Percentiles rank a stretch among this genome's conserved stretches.
Evolutionary conservation across 1,139 yeast genomes (phyloP).

Genomic region (Hanseniaspora uvarum): DNA sequence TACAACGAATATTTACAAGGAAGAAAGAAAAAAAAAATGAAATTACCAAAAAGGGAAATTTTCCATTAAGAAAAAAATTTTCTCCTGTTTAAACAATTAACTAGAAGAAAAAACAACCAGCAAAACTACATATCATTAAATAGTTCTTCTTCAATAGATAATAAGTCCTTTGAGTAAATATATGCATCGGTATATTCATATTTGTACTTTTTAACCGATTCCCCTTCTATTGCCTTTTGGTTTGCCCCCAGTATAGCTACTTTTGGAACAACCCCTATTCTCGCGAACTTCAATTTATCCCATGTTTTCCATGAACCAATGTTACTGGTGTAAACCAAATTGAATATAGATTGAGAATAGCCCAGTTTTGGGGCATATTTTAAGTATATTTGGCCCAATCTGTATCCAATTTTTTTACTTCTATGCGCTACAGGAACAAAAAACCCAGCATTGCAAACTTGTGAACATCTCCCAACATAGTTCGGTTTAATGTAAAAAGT

Average conservation of each 20-base stretch:
- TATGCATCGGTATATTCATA: slow-evolving; percentile 41
- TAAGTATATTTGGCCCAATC: slow-evolving; percentile 51
- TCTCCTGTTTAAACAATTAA: background rate
- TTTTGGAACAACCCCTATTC: slow-evolving; percentile 57
- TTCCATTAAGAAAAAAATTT: background rate
- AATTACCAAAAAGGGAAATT: background rate
- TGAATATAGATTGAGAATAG: slow-evolving; percentile 69
- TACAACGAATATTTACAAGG: background rate
- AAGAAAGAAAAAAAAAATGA: background rate
- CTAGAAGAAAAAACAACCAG: background rate
- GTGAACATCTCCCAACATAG: slow-evolving; percentile 66
- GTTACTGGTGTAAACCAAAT: slow-evolving; percentile 66
- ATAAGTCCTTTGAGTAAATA: slow-evolving; percentile 51
- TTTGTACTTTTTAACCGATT: background rate
- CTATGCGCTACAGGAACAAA: slow-evolving; percentile 47
- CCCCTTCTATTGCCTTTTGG: slow-evolving; percentile 38
- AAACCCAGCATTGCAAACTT: slow-evolving; percentile 73
- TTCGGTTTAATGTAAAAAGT: slow-evolving; percentile 70
- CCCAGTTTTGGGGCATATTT: slow-evolving; percentile 62
- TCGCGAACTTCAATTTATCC: slow-evolving; percentile 64
- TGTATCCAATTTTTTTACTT: slow-evolving; percentile 50
- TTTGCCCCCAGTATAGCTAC: slow-evolving; percentile 58
- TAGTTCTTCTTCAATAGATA: slow-evolving; percentile 25
- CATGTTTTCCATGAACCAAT: slow-evolving; percentile 58
- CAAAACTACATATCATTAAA: slow-evolving; percentile 19